These are phyloP conservation scores for Zygoascus bituminiphila DNA, from an alignment of 805 yeast genomes.

Conservation along the genomic window DNA sequence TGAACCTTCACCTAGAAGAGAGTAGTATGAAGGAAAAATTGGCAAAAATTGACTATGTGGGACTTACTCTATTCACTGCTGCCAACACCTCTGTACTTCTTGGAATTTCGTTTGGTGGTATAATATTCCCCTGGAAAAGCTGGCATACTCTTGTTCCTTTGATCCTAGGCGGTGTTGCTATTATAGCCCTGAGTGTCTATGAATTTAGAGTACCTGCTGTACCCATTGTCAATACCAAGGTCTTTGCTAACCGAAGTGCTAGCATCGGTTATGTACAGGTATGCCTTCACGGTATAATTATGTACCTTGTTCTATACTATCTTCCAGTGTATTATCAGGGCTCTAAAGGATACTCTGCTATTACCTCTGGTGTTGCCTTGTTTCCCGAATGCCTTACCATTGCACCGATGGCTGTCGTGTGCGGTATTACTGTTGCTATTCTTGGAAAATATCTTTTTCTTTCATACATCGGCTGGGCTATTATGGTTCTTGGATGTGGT, in stretches of 20 bases:
- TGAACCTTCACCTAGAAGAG: constrained; percentile 42
- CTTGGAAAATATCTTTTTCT: constrained; percentile 36
- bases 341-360: constrained; percentile 34
- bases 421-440: constrained; percentile 35
- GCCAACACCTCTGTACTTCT: constrained; percentile 40
- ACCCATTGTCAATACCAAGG: constrained; percentile 41
- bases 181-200: constrained; percentile 29
- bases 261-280: constrained; percentile 33
- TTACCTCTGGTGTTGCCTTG: constrained; percentile 34
- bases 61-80: constrained; percentile 36
- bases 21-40: constrained; percentile 35
- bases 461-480: constrained; percentile 30
- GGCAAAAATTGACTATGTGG: constrained; percentile 40
- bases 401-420: constrained; percentile 30
- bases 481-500: constrained; percentile 39
- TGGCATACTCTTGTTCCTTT: constrained; percentile 45
- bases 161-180: constrained; percentile 33
- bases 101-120: constrained; percentile 50
- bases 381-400: constrained; percentile 38
- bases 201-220: constrained; percentile 30
- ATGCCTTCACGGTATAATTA: constrained; percentile 41
- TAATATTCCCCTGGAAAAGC: constrained; percentile 44
- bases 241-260: constrained; percentile 33
- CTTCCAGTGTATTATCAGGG: constrained; percentile 42
- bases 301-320: constrained; percentile 39